Conservation (phyloP, 371 early-diverging fungal species). For the Cokeromyces recurvatus region DNA sequence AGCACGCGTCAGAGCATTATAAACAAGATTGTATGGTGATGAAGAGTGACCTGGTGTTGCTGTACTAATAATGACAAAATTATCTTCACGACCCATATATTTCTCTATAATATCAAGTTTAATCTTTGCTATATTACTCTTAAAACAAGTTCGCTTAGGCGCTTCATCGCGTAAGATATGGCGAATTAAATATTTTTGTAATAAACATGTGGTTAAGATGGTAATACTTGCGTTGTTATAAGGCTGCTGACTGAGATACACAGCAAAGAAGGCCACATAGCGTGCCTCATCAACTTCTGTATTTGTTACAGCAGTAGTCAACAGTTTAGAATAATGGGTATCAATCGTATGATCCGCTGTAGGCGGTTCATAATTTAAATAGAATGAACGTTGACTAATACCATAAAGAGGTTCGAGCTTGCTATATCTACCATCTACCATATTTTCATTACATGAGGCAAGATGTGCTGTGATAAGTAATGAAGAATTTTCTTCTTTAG, state of each 20-base stretch:
- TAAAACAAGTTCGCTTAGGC: constrained; percentile 14
- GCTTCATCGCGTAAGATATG: constrained; percentile 13
- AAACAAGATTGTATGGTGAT: constrained; percentile 10
- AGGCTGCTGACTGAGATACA: constrained; percentile 34
- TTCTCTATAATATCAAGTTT: constrained; percentile 19
- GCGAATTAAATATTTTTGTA: constrained; percentile 24
- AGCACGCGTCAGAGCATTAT: constrained; percentile 31
- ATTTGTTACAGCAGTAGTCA: not conserved
- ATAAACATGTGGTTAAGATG: constrained; percentile 14
- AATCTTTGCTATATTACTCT: not conserved
- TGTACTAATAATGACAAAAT: constrained; percentile 22
- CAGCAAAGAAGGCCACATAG: constrained; percentile 24
- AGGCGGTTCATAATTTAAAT: constrained; percentile 15
- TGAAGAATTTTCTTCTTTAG: not conserved
- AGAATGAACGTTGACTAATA: constrained; percentile 20
- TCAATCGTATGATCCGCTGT: not conserved
- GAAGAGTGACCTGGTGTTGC: constrained; percentile 15
- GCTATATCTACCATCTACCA: constrained; percentile 9
- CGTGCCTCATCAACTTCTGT: constrained; percentile 29
- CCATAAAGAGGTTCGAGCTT: constrained; percentile 13
- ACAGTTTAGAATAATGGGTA: not conserved
- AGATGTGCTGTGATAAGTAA: constrained; percentile 18
- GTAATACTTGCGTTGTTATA: constrained; percentile 9
- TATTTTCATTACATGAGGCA: constrained; percentile 16
- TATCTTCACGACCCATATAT: constrained; percentile 19